A percentile compares a stretch with the other conserved stretches of the same genome.
These are phyloP conservation scores for Eutrema salsugineum DNA, from an alignment of 441 rosid genomes.

Conservation along the genomic window DNA sequence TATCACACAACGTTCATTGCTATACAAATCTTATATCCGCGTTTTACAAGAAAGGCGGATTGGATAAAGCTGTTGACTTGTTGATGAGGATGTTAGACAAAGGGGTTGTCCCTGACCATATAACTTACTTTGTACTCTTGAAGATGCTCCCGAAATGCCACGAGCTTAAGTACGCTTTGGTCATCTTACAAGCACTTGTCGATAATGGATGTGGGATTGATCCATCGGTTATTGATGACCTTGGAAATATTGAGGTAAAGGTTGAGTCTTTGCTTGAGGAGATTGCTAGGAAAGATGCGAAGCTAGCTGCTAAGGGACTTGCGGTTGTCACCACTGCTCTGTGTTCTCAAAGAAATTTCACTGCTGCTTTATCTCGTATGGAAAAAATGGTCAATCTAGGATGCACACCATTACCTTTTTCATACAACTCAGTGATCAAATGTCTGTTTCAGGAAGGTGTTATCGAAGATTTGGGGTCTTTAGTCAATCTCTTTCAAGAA, in stretches of 20 bases:
- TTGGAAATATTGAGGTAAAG: constrained; percentile 27
- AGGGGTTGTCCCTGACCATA: constrained; percentile 58
- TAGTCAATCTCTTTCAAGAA: constrained; percentile 42
- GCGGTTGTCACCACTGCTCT: constrained; percentile 50
- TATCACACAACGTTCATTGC: constrained; percentile 46
- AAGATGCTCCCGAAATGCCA: constrained; percentile 46
- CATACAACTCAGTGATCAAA: constrained; percentile 56
- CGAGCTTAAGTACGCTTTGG: constrained; percentile 46
- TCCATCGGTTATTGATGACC: constrained; percentile 23
- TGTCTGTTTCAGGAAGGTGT: constrained; percentile 39
- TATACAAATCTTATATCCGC: constrained; percentile 51
- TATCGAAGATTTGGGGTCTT: constrained; percentile 35
- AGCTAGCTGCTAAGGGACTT: constrained; percentile 47
- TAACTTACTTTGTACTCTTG: constrained; percentile 49
- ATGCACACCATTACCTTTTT: constrained; percentile 45
- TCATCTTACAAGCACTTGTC: constrained; percentile 45
- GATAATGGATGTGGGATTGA: constrained; percentile 45
- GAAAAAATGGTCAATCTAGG: constrained; percentile 42
- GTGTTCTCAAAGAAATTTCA: constrained; percentile 39
- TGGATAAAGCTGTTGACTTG: constrained; percentile 41
- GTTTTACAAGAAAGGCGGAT: constrained; percentile 43
- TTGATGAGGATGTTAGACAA: constrained; percentile 43
- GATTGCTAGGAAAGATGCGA: constrained; percentile 37
- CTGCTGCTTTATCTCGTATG: constrained; percentile 35
- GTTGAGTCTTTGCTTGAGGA: constrained; percentile 45